These are phyloP conservation scores for Vigna reflexopilosa DNA, from an alignment of 306 rosid species.

Conservation along the genomic window DNA sequence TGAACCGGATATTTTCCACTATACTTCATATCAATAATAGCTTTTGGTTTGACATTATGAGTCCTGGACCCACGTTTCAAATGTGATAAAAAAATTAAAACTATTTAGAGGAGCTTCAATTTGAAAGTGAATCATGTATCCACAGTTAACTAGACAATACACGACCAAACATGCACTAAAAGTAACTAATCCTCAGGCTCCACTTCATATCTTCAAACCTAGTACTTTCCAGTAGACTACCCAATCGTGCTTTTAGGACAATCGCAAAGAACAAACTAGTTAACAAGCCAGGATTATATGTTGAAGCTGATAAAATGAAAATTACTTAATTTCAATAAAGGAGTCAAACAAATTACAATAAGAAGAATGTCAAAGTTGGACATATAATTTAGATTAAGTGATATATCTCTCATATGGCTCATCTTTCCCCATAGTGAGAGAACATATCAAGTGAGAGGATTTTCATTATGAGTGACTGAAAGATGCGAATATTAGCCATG, in stretches of 20 bases:
- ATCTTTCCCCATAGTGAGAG: background rate
- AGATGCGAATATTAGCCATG: background rate
- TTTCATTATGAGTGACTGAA: background rate
- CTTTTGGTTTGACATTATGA: no score
- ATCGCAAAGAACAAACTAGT: background rate
- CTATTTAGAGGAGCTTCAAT: no score
- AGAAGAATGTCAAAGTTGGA: background rate
- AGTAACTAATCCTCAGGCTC: background rate
- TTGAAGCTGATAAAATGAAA: background rate
- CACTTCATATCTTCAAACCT: slow-evolving; percentile 29
- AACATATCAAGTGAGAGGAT: background rate
- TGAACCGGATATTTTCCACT: slow-evolving; percentile 11
- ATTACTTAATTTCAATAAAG: background rate
- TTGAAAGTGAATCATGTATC: no score
- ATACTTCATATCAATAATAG: background rate
- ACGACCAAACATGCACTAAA: no score
- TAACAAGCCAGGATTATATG: background rate
- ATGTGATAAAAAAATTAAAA: no score
- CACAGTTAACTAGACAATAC: no score
- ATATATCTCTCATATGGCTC: background rate
- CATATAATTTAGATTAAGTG: background rate
- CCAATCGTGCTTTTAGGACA: background rate
- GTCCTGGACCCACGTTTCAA: no score
- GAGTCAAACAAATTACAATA: background rate
- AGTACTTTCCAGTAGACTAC: background rate